Evolutionary conservation across 106 monocot genomes (phyloP).

Genomic region (Vanilla planifolia): DNA sequence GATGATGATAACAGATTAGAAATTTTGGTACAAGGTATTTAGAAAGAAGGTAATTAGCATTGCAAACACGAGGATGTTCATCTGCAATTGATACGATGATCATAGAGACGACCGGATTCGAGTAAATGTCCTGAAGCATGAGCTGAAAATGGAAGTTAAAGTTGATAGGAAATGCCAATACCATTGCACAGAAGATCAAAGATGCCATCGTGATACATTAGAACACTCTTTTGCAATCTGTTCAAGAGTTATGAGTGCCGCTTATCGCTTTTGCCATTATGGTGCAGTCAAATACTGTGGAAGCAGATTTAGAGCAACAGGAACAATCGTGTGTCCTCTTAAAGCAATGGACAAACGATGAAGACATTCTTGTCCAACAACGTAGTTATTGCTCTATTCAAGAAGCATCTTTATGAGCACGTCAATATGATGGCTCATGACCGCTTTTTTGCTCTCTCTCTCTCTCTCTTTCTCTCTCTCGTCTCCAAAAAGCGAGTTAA

Average conservation of each 20-base stretch:
- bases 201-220: conserved; percentile 56
- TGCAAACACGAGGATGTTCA: conserved; percentile 81
- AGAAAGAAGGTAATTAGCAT: conserved; percentile 83
- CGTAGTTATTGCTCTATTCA: conserved; percentile 70
- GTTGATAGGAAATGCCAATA: too few relatives aligned
- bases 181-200: too few relatives aligned
- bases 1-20: conserved; percentile 74
- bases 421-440: conserved; percentile 61
- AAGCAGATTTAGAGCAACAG: conserved; percentile 65
- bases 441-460: too few relatives aligned
- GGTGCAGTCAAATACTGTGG: conserved; percentile 54
- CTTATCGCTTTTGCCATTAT: conserved; percentile 92
- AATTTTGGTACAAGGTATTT: conserved; percentile 83
- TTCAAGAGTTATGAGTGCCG: conserved; percentile 81
- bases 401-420: conserved; percentile 87
- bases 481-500: too few relatives aligned
- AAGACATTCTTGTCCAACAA: conserved; percentile 80
- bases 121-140: conserved; percentile 70
- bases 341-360: conserved; percentile 73
- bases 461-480: too few relatives aligned
- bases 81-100: conserved; percentile 75
- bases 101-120: conserved; percentile 90
- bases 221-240: conserved; percentile 98
- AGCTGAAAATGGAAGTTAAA: too few relatives aligned
- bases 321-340: conserved; percentile 83